A percentile compares a stretch with the other conserved stretches of the same genome.
These are phyloP conservation scores for Botrytis medusae DNA, from an alignment of 2,329 filamentous ascomycete genomes.

Conservation along the genomic window DNA sequence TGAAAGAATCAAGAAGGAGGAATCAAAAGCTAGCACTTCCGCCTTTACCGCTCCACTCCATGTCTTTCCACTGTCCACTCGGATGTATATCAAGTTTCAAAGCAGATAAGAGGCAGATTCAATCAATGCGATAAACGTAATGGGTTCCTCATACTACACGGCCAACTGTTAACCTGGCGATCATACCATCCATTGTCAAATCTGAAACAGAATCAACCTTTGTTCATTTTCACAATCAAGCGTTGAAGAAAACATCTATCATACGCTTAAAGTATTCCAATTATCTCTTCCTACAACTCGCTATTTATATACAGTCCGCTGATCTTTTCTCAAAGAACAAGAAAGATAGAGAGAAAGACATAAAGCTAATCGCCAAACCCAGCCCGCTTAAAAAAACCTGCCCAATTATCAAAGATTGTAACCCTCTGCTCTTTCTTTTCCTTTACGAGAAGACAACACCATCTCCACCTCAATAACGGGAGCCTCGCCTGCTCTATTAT, in stretches of 20 bases:
- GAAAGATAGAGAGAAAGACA: not conserved
- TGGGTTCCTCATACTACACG: not conserved
- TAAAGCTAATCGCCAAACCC: not conserved
- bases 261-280: not conserved
- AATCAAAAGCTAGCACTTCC: not conserved
- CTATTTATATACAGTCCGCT: not conserved
- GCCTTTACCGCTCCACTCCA: not conserved
- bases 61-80: not conserved
- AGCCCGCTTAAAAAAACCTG: not conserved
- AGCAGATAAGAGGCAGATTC: not conserved
- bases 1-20: not conserved
- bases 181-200: too few relatives aligned
- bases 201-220: not conserved
- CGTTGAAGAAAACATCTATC: not conserved
- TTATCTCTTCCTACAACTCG: not conserved
- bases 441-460: not conserved
- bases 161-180: accelerated
- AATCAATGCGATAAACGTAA: not conserved
- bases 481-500: not conserved
- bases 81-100: not conserved
- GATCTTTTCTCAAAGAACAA: not conserved
- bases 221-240: not conserved
- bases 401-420: not conserved
- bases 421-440: not conserved
- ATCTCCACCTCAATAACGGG: not conserved